phyloP scores from a whole-genome alignment of 2,329 filamentous ascomycete species.

The Raffaelea deltoideospora region DNA sequence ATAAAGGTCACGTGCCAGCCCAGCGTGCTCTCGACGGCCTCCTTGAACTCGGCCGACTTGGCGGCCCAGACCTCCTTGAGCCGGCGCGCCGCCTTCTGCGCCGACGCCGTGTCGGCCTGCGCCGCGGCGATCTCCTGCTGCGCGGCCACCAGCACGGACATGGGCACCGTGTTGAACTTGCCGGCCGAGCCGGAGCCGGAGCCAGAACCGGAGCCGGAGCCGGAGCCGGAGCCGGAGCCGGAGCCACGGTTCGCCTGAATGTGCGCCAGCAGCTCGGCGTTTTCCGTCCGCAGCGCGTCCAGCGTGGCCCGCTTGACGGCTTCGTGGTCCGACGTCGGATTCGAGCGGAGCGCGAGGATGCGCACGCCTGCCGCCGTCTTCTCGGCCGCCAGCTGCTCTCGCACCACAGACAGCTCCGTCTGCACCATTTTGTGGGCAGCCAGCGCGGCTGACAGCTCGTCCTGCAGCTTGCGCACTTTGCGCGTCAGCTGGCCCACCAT shows the following conservation, averaged over 20 bases:
- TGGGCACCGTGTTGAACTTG: slow-evolving; percentile 50
- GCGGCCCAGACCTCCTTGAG: slow-evolving; percentile 79
- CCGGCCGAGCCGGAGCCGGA: too few species aligned
- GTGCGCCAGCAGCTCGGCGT: slow-evolving; percentile 64
- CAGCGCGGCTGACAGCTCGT: slow-evolving; percentile 55
- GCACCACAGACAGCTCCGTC: slow-evolving; percentile 57
- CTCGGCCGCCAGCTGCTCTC: slow-evolving; percentile 55
- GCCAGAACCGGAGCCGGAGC: too few species aligned
- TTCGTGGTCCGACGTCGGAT: slow-evolving; percentile 77
- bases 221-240: too few species aligned
- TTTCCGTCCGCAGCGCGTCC: slow-evolving; percentile 64
- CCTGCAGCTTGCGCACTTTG: slow-evolving; percentile 75
- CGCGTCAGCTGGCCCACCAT: slow-evolving; percentile 71
- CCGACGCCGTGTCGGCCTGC: slow-evolving; percentile 51
- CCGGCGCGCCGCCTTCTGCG: slow-evolving; percentile 69
- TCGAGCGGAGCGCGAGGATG: slow-evolving; percentile 74
- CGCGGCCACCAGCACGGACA: slow-evolving; percentile 58
- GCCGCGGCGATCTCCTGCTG: slow-evolving; percentile 62
- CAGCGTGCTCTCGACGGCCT: slow-evolving; percentile 80
- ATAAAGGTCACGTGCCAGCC: slow-evolving; percentile 95
- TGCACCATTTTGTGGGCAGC: slow-evolving; percentile 56
- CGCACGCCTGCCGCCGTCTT: slow-evolving; percentile 60
- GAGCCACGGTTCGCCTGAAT: slow-evolving; percentile 29
- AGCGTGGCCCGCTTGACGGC: slow-evolving; percentile 73
- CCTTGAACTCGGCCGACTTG: slow-evolving; percentile 88